Base-by-base conservation (phyloP, 148 eudicot genomes). In the Arbutus unedo region DNA sequence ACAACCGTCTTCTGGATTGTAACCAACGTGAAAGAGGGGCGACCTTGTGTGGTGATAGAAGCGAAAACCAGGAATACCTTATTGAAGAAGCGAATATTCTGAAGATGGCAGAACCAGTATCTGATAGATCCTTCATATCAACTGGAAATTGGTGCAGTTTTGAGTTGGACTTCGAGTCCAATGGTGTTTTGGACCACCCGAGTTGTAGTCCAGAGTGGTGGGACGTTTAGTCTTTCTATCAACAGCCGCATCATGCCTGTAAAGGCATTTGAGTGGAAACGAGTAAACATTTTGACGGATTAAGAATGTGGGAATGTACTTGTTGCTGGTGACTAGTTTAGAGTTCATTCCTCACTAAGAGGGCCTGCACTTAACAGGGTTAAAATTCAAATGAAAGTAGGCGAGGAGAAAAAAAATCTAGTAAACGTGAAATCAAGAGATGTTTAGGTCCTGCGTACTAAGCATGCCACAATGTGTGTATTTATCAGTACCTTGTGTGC, bases 151-250 rank as follows among this genome's bases (percentile, higher is more conserved):
- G 87, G 72, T 70, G 78, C 83, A 81, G 76, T 66, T 81, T 25
- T 11, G 71, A 25, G 44, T 66, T 31, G 15, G 23, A 66, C 44
- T 66, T 86, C 14, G 87, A 85, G 74, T 48, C 85, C n/a, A 74
- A 54, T 64, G n/a, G 51, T 43, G 79, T 85, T 72, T 79, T 82
- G 11, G 87, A 89, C 9, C 71, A 82, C 11, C 55, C 83, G 5
- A 81, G 57, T 60, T 53, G 79, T 57, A 59, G 23, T 62, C 50
- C 83, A 47, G 81, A 82, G 25, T 86, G 86, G 86, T 87, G 91
- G 91, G 88, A 88, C 2, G 23, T 85, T 47, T 83, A 84, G 72
- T 7, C 49, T 51, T 87, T 50, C 19, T 66, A 25, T 18, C 55
- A 49, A 19, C 51, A 1, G 56, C 59, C 21, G 7, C 54, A 21